Evolutionary conservation across 441 rosid genomes (phyloP), one percentile per base, ranked within the genome.

Genomic region (Corymbia calophylla): DNA sequence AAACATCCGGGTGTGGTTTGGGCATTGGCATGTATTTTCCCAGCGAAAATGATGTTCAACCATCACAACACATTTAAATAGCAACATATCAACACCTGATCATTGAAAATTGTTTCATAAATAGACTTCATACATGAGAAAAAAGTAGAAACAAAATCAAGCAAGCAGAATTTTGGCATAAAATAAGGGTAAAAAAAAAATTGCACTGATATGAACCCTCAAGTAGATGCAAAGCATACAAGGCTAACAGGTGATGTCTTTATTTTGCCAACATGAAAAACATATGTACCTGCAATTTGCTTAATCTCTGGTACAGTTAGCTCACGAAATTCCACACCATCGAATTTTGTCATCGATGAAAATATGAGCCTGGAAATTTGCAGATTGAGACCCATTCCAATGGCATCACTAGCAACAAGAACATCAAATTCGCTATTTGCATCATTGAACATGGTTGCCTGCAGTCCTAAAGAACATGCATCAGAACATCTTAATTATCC

Each of bases 381-480:
- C 91, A 98, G 94, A 90, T 98, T 98, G 88, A 98, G 98, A 81
- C 99, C 98, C 99, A 98, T 98, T 90, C 99, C 99, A 84, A 98
- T 97, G 87, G 99, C 99, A 93, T 98, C 99, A 92, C 99, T 97
- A 73, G 99, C 98, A 92, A 98, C 99, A 92, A 98, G 99, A 92
- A 98, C 98, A 92, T 98, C 99, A 92, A 96, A 95, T 92, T 95
- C 96, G 88, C 95, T 97, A 92, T 94, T 94, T 89, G 91, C 94
- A 84, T 98, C 99, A 89, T 98, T 98, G 91, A 98, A 97, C 98
- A 93, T 95, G 29, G 96, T 93, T 55, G 99, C 99, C 99, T 98
- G 97, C 93, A 94, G 90, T 92, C 81, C 93, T 92, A 94, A 89
- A 87, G 87, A 89, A 87, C 68, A 89, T 87, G 89, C 92, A 88